Evolutionary conservation across 768 basidiomycete genomes (phyloP).

Genomic region (Candolleomyces eurysporus): DNA sequence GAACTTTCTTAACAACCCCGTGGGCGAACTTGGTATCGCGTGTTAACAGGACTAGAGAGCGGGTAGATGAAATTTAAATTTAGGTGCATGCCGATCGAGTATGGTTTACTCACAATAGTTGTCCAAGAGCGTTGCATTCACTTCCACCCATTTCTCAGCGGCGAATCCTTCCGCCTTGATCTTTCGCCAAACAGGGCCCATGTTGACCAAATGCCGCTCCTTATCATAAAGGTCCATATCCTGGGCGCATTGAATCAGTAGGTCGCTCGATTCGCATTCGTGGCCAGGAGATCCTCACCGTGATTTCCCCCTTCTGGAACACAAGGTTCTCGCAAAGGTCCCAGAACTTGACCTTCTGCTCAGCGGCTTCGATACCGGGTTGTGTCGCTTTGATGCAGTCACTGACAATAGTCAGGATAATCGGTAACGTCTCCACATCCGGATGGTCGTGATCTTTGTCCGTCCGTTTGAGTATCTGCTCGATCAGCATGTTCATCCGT

Average conservation of each 20-base stretch:
- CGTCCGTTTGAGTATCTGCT: conserved; percentile 65
- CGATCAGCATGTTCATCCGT: conserved; percentile 70
- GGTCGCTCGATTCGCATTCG: background rate
- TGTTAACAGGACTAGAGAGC: conserved; percentile 56
- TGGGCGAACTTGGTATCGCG: conserved; percentile 56
- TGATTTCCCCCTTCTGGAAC: conserved; percentile 77
- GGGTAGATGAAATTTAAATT: conserved; percentile 6
- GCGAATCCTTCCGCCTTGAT: conserved; percentile 64
- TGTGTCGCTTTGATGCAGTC: conserved; percentile 82
- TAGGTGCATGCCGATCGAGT: background rate
- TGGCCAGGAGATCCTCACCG: conserved; percentile 46
- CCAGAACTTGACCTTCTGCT: conserved; percentile 88
- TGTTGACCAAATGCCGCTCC: conserved; percentile 67
- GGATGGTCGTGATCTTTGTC: conserved; percentile 68
- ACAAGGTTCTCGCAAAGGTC: conserved; percentile 71
- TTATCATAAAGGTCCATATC: conserved; percentile 83
- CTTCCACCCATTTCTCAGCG: conserved; percentile 60
- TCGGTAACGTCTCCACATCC: conserved; percentile 73
- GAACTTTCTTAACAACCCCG: conserved; percentile 44
- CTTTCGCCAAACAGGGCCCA: conserved; percentile 60
- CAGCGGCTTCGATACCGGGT: conserved; percentile 89
- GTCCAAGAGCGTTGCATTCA: conserved; percentile 67
- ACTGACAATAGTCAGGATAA: conserved; percentile 64
- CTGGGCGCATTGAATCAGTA: conserved; percentile 33
- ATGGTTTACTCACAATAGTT: conserved; percentile 59